These are phyloP conservation scores for Xanthoconium stramineum DNA, from an alignment of 768 basidiomycete genomes.

Conservation along the genomic window DNA sequence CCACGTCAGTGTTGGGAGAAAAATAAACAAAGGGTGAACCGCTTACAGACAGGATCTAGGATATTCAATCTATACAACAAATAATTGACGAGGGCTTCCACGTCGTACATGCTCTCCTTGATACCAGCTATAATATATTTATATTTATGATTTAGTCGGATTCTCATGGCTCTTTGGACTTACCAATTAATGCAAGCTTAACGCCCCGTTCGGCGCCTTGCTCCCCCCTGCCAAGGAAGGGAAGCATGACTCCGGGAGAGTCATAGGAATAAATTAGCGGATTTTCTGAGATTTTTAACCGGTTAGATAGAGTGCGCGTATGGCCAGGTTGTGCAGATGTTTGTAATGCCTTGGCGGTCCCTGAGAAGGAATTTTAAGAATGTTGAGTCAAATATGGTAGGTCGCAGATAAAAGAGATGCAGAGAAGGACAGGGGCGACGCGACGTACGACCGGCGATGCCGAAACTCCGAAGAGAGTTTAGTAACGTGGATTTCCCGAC, in stretches of 20 bases:
- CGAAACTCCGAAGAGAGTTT: constrained; percentile 84
- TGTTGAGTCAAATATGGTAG: constrained; percentile 3
- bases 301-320: constrained; percentile 85
- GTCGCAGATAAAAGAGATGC: not conserved
- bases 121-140: constrained; percentile 66
- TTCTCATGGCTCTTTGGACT: constrained; percentile 32
- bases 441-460: constrained; percentile 79
- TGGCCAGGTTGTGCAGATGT: constrained; percentile 89
- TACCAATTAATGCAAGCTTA: constrained; percentile 91
- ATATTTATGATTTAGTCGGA: not conserved
- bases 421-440: constrained; percentile 1
- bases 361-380: constrained; percentile 32
- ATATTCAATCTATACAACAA: constrained; percentile 81
- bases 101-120: constrained; percentile 88
- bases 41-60: constrained; percentile 68
- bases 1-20: constrained; percentile 2
- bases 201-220: constrained; percentile 88
- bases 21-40: not conserved
- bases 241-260: constrained; percentile 95
- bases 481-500: constrained; percentile 95
- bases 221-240: constrained; percentile 84
- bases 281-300: constrained; percentile 76
- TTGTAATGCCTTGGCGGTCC: constrained; percentile 82
- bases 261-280: constrained; percentile 93
- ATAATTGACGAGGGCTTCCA: constrained; percentile 82